Evolutionary conservation across 2,329 filamentous ascomycete species (phyloP).

Genomic region (Exophiala bonariae): DNA sequence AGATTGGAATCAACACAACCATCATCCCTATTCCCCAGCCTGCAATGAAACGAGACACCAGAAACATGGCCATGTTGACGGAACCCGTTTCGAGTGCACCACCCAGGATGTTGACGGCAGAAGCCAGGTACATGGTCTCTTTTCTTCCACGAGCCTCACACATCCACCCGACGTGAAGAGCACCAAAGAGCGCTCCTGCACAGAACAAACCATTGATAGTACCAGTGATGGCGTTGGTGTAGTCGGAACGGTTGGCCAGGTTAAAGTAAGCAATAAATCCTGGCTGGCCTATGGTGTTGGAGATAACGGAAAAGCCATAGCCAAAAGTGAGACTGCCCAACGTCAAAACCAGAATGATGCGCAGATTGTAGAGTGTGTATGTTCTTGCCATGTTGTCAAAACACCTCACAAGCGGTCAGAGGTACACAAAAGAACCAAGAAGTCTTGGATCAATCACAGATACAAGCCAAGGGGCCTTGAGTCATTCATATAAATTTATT

Average conservation of each 20-base stretch:
- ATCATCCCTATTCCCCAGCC: constrained; percentile 24
- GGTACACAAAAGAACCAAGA: neutral
- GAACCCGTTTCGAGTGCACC: constrained; percentile 20
- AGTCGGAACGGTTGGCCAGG: constrained; percentile 29
- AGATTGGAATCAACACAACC: constrained; percentile 19
- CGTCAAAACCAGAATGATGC: constrained; percentile 21
- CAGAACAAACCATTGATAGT: constrained; percentile 23
- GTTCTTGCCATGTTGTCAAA: constrained; percentile 18
- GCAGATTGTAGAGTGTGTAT: constrained; percentile 22
- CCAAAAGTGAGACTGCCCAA: constrained; percentile 43
- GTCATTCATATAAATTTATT: too few relatives aligned
- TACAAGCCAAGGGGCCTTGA: too few relatives aligned
- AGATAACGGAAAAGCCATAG: constrained; percentile 52
- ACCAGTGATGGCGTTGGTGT: constrained; percentile 42
- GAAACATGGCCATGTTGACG: constrained; percentile 22
- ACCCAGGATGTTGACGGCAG: constrained; percentile 19
- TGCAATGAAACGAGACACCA: constrained; percentile 20
- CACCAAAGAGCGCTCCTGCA: constrained; percentile 20
- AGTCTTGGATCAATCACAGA: too few relatives aligned
- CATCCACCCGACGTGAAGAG: constrained; percentile 18
- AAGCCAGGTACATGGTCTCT: constrained; percentile 20
- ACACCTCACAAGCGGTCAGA: neutral
- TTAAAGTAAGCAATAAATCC: constrained; percentile 54
- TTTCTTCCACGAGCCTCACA: constrained; percentile 20
- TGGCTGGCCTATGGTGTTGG: constrained; percentile 54